phyloP scores from a whole-genome alignment of 495 filamentous ascomycete genomes.

The Geopyxis carbonaria region DNA sequence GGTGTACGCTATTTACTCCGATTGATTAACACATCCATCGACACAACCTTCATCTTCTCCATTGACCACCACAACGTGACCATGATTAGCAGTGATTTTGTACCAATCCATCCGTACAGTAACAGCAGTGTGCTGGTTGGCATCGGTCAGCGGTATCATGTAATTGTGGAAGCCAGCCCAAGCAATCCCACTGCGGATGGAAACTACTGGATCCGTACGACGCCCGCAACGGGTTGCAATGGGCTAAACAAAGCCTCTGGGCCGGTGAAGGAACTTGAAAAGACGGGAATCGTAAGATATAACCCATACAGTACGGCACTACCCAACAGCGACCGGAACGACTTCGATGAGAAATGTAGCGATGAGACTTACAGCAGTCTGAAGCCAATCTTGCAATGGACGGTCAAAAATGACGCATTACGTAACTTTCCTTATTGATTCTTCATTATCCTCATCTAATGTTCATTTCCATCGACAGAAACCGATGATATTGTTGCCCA shows the following conservation, averaged over 20 bases:
- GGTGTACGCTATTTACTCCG: too few relatives aligned
- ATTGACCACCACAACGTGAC: constrained; percentile 29
- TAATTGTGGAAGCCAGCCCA: constrained; percentile 21
- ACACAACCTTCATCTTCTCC: constrained; percentile 23
- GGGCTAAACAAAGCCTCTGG: constrained; percentile 30
- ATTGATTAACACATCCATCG: constrained; percentile 26
- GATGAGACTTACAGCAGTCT: constrained; percentile 29
- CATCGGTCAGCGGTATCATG: constrained; percentile 25
- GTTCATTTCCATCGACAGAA: too few relatives aligned
- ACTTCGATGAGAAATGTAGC: constrained; percentile 26
- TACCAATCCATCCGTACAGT: constrained; percentile 27
- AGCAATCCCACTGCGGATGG: too few relatives aligned
- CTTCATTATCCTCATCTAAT: too few relatives aligned
- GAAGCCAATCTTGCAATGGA: constrained; percentile 29
- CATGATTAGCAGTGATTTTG: constrained; percentile 29
- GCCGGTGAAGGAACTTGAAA: too few relatives aligned
- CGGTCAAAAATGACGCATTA: constrained; percentile 20
- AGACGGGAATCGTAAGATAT: constrained; percentile 43
- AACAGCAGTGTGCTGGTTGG: constrained; percentile 11
- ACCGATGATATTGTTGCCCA: too few relatives aligned
- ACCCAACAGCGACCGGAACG: constrained; percentile 24
- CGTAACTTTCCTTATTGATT: too few relatives aligned
- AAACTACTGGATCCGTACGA: constrained; percentile 21
- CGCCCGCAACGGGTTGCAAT: constrained; percentile 34
- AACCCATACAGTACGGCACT: constrained; percentile 22